These are phyloP conservation scores for Leccinum fallax DNA, from an alignment of 1,284 basidiomycete species.

Conservation along the genomic window DNA sequence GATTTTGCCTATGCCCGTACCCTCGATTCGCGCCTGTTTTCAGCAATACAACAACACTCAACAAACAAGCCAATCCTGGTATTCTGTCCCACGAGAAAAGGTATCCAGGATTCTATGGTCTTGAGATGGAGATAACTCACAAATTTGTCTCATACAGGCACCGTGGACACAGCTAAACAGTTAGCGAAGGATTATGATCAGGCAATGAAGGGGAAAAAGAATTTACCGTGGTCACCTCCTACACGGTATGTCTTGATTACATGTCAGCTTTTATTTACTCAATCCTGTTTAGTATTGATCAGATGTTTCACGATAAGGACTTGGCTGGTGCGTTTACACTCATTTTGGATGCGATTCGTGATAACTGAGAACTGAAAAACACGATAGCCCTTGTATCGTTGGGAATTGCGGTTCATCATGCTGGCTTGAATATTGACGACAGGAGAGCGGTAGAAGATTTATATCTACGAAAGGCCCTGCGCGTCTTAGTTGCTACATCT, in stretches of 20 bases:
- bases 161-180: constrained; percentile 71
- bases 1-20: constrained; percentile 78
- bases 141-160: constrained; percentile 41
- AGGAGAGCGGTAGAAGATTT: constrained; percentile 70
- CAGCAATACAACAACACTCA: constrained; percentile 68
- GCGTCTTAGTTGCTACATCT: constrained; percentile 72
- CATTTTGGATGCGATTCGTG: not conserved
- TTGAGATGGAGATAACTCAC: not conserved
- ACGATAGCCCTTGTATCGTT: constrained; percentile 54
- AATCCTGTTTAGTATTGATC: constrained; percentile 5
- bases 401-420: constrained; percentile 88
- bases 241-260: constrained; percentile 42
- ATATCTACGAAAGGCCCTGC: constrained; percentile 66
- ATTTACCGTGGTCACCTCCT: constrained; percentile 66
- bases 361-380: constrained; percentile 1
- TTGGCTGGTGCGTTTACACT: constrained; percentile 44
- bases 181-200: constrained; percentile 73
- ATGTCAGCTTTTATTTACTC: constrained; percentile 1
- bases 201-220: constrained; percentile 48
- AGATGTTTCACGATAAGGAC: not conserved
- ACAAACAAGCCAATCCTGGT: constrained; percentile 80
- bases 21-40: constrained; percentile 78
- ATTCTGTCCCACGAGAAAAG: constrained; percentile 86
- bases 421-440: constrained; percentile 77
- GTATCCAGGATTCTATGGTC: constrained; percentile 39